Percentiles rank a stretch among this genome's conserved stretches.
These are phyloP conservation scores for Neurospora sp. DNA, from an alignment of 495 filamentous ascomycete species.

Conservation along the genomic window DNA sequence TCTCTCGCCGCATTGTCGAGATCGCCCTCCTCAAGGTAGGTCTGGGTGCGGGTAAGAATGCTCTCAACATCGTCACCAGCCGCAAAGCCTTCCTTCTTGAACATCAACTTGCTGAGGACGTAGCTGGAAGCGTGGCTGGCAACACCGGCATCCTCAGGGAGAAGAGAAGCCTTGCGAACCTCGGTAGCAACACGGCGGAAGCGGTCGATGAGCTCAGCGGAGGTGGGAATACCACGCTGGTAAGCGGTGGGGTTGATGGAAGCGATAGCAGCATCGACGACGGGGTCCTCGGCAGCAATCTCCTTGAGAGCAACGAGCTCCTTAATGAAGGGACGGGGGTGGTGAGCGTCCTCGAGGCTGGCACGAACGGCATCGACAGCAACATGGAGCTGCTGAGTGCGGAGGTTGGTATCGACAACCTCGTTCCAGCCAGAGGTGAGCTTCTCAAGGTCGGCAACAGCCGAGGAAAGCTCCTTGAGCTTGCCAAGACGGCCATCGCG, in stretches of 20 bases:
- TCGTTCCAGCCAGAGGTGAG: constrained; percentile 77
- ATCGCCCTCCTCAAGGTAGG: constrained; percentile 79
- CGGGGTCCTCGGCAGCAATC: constrained; percentile 68
- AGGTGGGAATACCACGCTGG: constrained; percentile 78
- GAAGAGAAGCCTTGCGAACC: constrained; percentile 83
- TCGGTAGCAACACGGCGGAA: constrained; percentile 92
- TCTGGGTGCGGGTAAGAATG: constrained; percentile 79
- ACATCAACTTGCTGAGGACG: constrained; percentile 81
- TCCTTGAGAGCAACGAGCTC: constrained; percentile 93
- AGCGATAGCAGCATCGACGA: constrained; percentile 82
- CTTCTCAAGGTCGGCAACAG: constrained; percentile 71
- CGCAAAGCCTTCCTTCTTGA: constrained; percentile 83
- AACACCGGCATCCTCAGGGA: constrained; percentile 88
- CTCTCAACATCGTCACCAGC: constrained; percentile 91
- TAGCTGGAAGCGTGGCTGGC: constrained; percentile 85
- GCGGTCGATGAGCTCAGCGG: constrained; percentile 78
- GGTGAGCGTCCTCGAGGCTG: constrained; percentile 60
- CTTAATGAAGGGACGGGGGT: constrained; percentile 73
- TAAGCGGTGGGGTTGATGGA: constrained; percentile 92
- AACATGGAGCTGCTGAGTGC: constrained; percentile 89
- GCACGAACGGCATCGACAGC: constrained; percentile 87
- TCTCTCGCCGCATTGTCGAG: constrained; percentile 86
- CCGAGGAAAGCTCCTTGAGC: constrained; percentile 65
- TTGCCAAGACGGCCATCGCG: constrained; percentile 78
- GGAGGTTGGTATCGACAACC: constrained; percentile 79